phyloP scores from a whole-genome alignment of 78 protist species.

The Diacronema lutheri region DNA sequence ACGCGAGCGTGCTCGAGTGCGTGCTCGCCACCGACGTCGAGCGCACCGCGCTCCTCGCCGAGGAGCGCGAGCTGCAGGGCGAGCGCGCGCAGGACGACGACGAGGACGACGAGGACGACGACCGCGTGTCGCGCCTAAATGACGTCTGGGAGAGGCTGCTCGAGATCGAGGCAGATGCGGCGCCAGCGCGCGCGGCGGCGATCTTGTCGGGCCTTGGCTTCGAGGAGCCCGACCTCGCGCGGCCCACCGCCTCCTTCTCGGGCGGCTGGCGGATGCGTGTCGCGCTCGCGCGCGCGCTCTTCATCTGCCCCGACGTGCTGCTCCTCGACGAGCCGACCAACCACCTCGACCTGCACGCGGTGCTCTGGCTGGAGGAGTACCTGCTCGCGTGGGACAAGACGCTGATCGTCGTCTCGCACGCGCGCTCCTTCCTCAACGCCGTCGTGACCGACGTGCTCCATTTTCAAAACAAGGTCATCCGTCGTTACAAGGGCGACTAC shows the following conservation, averaged over 20 bases:
- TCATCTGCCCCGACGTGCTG: constrained; percentile 77
- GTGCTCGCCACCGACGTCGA: constrained; percentile 79
- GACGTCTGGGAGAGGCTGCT: constrained; percentile 45
- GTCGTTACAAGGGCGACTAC: constrained; percentile 70
- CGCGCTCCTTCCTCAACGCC: constrained; percentile 78
- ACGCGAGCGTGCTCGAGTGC: constrained; percentile 62
- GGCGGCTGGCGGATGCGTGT: constrained; percentile 89
- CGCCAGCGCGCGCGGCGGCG: constrained; percentile 59
- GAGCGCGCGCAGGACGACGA: background rate
- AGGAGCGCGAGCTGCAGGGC: constrained; percentile 53
- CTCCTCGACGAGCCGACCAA: constrained; percentile 96
- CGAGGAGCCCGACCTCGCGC: constrained; percentile 46
- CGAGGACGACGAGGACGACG: constrained; percentile 42
- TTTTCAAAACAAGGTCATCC: constrained; percentile 32
- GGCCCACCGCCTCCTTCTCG: constrained; percentile 44
- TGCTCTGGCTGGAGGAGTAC: constrained; percentile 78
- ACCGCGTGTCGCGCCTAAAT: no score
- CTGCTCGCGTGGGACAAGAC: constrained; percentile 4
- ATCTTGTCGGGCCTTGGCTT: constrained; percentile 84
- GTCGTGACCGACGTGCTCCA: constrained; percentile 86
- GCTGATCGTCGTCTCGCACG: constrained; percentile 15
- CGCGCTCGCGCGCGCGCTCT: constrained; percentile 78
- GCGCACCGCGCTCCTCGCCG: constrained; percentile 63
- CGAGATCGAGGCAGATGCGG: constrained; percentile 75
- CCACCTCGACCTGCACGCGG: constrained; percentile 87